A percentile compares a stretch with the other conserved stretches of the same genome.
Conservation (phyloP, 208 protist genomes). For the Leishmania mexicana region DNA sequence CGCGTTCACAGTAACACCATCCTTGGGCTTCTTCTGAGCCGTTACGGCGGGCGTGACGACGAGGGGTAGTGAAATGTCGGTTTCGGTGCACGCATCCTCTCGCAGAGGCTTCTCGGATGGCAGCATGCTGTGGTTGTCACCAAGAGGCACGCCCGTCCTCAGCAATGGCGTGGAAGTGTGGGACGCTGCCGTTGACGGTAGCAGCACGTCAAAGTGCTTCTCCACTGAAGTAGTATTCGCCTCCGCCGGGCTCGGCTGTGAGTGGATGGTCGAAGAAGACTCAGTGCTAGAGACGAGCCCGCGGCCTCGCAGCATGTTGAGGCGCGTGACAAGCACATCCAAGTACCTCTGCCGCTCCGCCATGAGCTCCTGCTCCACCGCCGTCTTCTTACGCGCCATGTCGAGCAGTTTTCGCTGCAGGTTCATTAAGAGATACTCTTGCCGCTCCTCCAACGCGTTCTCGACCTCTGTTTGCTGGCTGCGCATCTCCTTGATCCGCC, state of each 20-base stretch:
- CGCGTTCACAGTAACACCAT: background rate
- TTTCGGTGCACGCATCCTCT: background rate
- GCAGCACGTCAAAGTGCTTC: slow-evolving; percentile 1
- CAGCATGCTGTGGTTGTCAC: background rate
- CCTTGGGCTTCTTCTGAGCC: background rate
- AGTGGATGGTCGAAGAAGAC: background rate
- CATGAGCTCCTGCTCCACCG: slow-evolving; percentile 72
- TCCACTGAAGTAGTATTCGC: background rate
- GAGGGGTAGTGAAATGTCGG: background rate
- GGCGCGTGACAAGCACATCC: slow-evolving; percentile 44
- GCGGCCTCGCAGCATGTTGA: slow-evolving; percentile 34
- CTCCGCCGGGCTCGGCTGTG: background rate
- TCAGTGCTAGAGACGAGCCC: slow-evolving; percentile 11
- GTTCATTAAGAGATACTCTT: slow-evolving; percentile 68
- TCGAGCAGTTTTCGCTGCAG: slow-evolving; percentile 78
- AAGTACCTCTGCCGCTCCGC: slow-evolving; percentile 75
- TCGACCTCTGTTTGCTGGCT: slow-evolving; percentile 62
- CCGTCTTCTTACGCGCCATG: slow-evolving; percentile 55
- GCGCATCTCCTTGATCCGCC: slow-evolving; percentile 61
- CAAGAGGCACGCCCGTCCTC: background rate
- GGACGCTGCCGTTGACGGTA: background rate
- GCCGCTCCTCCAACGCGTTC: slow-evolving; percentile 62
- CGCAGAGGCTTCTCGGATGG: background rate
- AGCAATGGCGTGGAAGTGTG: background rate
- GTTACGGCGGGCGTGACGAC: background rate